phyloP scores from a whole-genome alignment of 306 rosid species.

The Vigna nakashimae region DNA sequence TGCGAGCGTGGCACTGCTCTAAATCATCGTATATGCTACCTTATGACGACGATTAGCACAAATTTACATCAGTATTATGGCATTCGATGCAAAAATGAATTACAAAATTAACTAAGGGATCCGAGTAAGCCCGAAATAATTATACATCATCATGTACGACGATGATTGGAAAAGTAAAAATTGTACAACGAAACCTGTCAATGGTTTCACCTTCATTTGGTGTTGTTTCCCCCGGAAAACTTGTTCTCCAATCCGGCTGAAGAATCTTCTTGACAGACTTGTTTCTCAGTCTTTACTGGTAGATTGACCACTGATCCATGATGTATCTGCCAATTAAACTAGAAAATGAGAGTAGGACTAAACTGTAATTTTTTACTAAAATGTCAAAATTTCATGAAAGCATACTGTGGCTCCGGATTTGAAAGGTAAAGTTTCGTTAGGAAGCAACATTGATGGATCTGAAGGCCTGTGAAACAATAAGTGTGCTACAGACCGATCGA shows the following conservation, averaged over 20 bases:
- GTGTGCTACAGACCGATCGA: constrained; percentile 91
- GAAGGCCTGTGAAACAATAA: constrained; percentile 83
- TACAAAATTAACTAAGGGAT: constrained; percentile 40
- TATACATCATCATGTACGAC: constrained; percentile 40
- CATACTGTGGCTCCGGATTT: constrained; percentile 60
- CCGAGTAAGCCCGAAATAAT: constrained; percentile 41
- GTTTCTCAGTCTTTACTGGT: constrained; percentile 56
- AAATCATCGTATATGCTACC: constrained; percentile 26
- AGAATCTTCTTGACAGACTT: constrained; percentile 58
- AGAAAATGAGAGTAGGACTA: constrained; percentile 44
- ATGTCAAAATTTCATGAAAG: constrained; percentile 34
- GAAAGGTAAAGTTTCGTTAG: constrained; percentile 43
- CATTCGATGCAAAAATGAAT: constrained; percentile 43
- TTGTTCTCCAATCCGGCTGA: constrained; percentile 38
- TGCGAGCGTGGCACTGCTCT: constrained; percentile 12
- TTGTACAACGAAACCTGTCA: constrained; percentile 33
- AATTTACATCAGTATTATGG: constrained; percentile 43
- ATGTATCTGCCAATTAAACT: constrained; percentile 51
- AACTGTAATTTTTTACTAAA: constrained; percentile 13
- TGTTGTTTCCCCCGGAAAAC: constrained; percentile 31
- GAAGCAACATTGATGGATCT: constrained; percentile 55
- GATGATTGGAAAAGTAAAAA: constrained; percentile 15
- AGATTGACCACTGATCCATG: constrained; percentile 54
- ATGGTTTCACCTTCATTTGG: constrained; percentile 30
- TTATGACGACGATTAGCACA: constrained; percentile 48